These are phyloP conservation scores for Hydnum rufescens DNA, from an alignment of 768 basidiomycete genomes.

Conservation along the genomic window DNA sequence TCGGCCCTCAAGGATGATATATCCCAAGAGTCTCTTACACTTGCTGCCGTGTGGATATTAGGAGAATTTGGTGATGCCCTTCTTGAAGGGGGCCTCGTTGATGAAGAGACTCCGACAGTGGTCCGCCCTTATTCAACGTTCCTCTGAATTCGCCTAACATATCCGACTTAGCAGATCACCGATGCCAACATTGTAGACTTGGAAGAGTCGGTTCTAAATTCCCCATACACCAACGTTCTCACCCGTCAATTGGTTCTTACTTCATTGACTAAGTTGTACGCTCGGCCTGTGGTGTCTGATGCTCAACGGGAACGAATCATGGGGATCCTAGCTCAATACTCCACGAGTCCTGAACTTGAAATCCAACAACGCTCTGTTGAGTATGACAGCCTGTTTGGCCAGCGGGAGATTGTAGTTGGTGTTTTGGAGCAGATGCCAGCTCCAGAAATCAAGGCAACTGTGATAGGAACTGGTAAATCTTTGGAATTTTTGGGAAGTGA, in stretches of 20 bases:
- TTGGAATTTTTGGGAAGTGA: constrained; percentile 14
- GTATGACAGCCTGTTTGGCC: constrained; percentile 64
- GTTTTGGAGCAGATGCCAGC: constrained; percentile 98
- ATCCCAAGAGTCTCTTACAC: constrained; percentile 87
- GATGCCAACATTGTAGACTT: constrained; percentile 78
- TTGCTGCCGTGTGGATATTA: constrained; percentile 86
- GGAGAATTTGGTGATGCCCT: constrained; percentile 91
- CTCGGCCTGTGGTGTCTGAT: constrained; percentile 45
- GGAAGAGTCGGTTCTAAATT: constrained; percentile 68
- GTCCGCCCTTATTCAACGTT: constrained; percentile 23
- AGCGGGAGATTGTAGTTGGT: constrained; percentile 46
- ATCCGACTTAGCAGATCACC: constrained; percentile 28
- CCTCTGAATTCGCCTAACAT: neutral
- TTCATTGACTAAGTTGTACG: constrained; percentile 74
- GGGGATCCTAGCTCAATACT: constrained; percentile 58
- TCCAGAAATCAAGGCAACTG: constrained; percentile 91
- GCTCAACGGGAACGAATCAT: constrained; percentile 62
- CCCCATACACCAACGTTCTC: constrained; percentile 83
- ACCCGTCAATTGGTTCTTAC: constrained; percentile 85
- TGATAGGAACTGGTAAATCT: constrained; percentile 66
- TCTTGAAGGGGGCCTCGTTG: constrained; percentile 65
- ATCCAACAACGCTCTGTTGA: constrained; percentile 92
- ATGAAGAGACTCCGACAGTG: constrained; percentile 49
- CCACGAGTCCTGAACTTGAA: constrained; percentile 80
- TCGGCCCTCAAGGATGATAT: constrained; percentile 74